Conservation (phyloP, 176 grass and related monocot genomes). For the Aechmea fasciata region DNA sequence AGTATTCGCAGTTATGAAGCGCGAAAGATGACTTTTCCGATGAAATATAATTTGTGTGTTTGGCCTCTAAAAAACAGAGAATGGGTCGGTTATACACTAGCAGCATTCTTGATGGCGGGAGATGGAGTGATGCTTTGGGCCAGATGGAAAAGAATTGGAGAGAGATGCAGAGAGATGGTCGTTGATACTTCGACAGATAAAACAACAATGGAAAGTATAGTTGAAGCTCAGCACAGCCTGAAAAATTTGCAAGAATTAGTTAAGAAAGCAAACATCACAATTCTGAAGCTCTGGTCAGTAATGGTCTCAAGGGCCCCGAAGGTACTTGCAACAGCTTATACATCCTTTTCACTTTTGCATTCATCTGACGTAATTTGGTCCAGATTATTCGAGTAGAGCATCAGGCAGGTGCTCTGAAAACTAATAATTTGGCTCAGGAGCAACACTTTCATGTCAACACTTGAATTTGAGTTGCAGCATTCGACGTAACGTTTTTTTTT, state of each 20-base stretch:
- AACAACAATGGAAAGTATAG: conserved; percentile 70
- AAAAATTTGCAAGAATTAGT: conserved; percentile 41
- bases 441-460: no score
- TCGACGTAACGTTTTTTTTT: neutral
- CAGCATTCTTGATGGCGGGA: conserved; percentile 16
- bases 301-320: conserved; percentile 51
- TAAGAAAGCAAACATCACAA: conserved; percentile 43
- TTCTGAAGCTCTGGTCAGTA: conserved; percentile 66
- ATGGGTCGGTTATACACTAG: conserved; percentile 42
- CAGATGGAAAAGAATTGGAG: conserved; percentile 22
- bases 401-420: no score
- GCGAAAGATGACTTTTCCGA: neutral
- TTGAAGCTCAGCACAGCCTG: conserved; percentile 64
- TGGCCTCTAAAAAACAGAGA: conserved; percentile 32
- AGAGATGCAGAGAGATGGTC: conserved; percentile 44
- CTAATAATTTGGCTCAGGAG: no score
- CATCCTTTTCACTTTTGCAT: neutral
- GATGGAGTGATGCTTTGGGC: conserved; percentile 53
- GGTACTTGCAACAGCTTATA: conserved; percentile 20
- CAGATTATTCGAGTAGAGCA: no score
- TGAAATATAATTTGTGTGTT: neutral
- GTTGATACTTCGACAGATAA: conserved; percentile 59
- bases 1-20: conserved; percentile 1
- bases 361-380: neutral
- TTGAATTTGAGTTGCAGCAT: neutral